phyloP scores from a whole-genome alignment of 2,329 filamentous ascomycete species.

The Cladorrhinum sp. region DNA sequence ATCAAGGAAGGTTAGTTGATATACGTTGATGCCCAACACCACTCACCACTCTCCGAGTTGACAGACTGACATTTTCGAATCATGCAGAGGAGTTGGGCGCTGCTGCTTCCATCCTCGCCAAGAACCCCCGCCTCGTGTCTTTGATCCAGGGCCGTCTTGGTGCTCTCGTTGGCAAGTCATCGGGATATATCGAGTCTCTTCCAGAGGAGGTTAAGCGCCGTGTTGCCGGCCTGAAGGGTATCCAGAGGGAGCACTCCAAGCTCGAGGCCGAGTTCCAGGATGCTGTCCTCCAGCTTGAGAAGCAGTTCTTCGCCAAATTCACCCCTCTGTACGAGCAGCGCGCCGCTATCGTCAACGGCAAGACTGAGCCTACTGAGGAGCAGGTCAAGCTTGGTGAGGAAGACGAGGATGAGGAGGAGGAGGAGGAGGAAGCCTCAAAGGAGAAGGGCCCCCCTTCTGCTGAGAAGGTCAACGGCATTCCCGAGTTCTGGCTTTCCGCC shows the following conservation, averaged over 20 bases:
- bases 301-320: slow-evolving; percentile 99
- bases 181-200: slow-evolving; percentile 96
- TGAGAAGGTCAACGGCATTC: slow-evolving; percentile 68
- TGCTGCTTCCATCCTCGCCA: slow-evolving; percentile 88
- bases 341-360: slow-evolving; percentile 86
- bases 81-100: slow-evolving; percentile 79
- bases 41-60: background rate
- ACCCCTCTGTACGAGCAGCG: slow-evolving; percentile 96
- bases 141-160: slow-evolving; percentile 98
- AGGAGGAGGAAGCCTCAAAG: slow-evolving; percentile 49
- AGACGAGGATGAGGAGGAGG: slow-evolving; percentile 69
- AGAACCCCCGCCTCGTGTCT: slow-evolving; percentile 89
- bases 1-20: slow-evolving; percentile 87
- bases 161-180: slow-evolving; percentile 88
- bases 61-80: slow-evolving; percentile 25
- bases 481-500: slow-evolving; percentile 98
- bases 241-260: slow-evolving; percentile 98
- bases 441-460: slow-evolving; percentile 55
- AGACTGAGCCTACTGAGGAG: slow-evolving; percentile 77
- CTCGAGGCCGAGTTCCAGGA: slow-evolving; percentile 98
- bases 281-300: slow-evolving; percentile 95
- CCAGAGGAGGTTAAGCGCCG: slow-evolving; percentile 85
- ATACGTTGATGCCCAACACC: slow-evolving; percentile 24
- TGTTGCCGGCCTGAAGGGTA: slow-evolving; percentile 92
- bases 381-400: slow-evolving; percentile 86